These are phyloP conservation scores for Lindgomyces ingoldianus DNA, from an alignment of 495 filamentous ascomycete species.

Conservation along the genomic window DNA sequence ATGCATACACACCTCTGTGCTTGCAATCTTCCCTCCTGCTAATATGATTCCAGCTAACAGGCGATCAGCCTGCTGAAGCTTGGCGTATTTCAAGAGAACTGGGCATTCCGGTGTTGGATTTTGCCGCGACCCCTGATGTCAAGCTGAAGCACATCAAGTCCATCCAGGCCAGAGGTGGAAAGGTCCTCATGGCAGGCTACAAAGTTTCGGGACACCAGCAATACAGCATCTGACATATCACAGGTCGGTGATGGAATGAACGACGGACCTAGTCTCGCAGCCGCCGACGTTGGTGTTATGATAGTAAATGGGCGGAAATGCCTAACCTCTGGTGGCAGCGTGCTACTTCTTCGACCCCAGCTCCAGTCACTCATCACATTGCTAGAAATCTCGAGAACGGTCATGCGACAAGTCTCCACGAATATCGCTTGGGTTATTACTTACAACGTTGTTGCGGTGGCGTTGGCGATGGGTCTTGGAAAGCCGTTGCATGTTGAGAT, in stretches of 20 bases:
- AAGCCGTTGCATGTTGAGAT: not conserved
- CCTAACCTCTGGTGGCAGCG: not conserved
- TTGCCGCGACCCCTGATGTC: not conserved
- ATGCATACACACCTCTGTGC: not conserved
- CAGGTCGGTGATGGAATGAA: conserved; percentile 14
- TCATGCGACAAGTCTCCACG: not conserved
- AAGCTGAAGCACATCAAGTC: not conserved
- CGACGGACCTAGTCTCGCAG: conserved; percentile 2
- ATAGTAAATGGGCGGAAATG: conserved; percentile 1
- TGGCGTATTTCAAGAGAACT: conserved; percentile 7
- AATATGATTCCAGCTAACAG: not conserved
- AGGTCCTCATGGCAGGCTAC: conserved; percentile 4
- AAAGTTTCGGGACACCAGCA: not conserved
- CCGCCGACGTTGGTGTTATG: conserved; percentile 11
- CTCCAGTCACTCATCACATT: not conserved
- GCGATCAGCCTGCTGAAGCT: conserved; percentile 3
- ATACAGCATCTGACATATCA: not conserved
- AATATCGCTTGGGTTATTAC: conserved; percentile 1
- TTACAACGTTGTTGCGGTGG: conserved; percentile 8
- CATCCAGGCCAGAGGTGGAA: conserved; percentile 4
- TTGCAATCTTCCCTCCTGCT: not conserved
- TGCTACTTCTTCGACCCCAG: conserved; percentile 1
- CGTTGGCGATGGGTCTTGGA: conserved; percentile 2
- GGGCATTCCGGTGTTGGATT: conserved; percentile 1
- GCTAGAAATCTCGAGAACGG: not conserved